Evolutionary conservation across 2,329 filamentous ascomycete genomes (phyloP).

Genomic region (Claviceps citrina): DNA sequence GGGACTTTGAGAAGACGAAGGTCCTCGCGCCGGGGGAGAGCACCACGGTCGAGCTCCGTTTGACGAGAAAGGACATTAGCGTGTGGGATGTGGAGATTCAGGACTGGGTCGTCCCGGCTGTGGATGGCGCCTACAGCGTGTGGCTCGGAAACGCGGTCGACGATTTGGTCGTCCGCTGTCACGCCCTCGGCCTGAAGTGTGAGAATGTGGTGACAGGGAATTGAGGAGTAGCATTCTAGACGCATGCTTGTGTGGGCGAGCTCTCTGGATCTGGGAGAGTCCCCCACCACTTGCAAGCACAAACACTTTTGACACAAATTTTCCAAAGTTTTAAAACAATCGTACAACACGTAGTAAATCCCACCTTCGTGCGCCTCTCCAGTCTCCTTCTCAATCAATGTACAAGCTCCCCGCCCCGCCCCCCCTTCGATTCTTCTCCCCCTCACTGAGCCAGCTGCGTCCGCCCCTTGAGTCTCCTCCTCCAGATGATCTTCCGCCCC

Average conservation of each 20-base stretch:
- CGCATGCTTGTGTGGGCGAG: too few relatives aligned
- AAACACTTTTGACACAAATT: too few relatives aligned
- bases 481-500: slow-evolving; percentile 36
- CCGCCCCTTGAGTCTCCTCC: slow-evolving; percentile 38
- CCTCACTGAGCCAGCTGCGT: slow-evolving; percentile 22
- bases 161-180: slow-evolving; percentile 17
- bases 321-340: neutral
- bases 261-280: too few relatives aligned
- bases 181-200: slow-evolving; percentile 16
- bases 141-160: slow-evolving; percentile 27
- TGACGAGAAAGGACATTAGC: slow-evolving; percentile 56
- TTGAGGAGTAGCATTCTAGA: neutral
- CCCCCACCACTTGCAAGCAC: too few relatives aligned
- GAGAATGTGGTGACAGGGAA: slow-evolving; percentile 4
- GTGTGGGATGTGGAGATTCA: slow-evolving; percentile 54
- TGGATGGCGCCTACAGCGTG: slow-evolving; percentile 22
- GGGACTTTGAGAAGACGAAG: slow-evolving; percentile 55
- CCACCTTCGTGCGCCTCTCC: too few relatives aligned
- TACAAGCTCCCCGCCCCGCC: too few relatives aligned
- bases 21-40: slow-evolving; percentile 38
- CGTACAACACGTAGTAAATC: too few relatives aligned
- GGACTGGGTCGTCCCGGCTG: slow-evolving; percentile 45
- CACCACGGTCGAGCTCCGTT: slow-evolving; percentile 35
- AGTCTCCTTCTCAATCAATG: too few relatives aligned
- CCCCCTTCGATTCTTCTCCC: too few relatives aligned